These are phyloP conservation scores for Talaromyces sp. DNA, from an alignment of 2,329 filamentous ascomycete genomes.

Conservation along the genomic window DNA sequence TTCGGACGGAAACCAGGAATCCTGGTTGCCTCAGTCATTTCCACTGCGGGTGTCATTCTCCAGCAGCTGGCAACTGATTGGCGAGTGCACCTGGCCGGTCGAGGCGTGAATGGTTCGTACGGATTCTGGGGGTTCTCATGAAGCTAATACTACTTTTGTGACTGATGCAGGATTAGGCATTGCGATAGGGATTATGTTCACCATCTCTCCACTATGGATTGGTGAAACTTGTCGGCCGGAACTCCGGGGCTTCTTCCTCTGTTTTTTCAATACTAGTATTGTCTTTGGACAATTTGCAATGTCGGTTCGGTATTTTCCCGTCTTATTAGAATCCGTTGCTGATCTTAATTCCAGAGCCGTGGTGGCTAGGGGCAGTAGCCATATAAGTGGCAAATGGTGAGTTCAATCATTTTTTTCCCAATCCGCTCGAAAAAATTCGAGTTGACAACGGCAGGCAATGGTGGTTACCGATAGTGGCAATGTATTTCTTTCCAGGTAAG, in stretches of 20 bases:
- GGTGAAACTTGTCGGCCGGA: constrained; percentile 40
- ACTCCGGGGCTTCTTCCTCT: constrained; percentile 41
- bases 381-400: background rate
- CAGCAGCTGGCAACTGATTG: constrained; percentile 33
- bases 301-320: background rate
- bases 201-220: constrained; percentile 41
- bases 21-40: constrained; percentile 30
- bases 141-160: background rate
- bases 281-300: constrained; percentile 37
- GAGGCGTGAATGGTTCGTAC: constrained; percentile 20
- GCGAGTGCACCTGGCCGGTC: constrained; percentile 31
- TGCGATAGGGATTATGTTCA: constrained; percentile 40
- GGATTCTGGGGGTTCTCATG: background rate
- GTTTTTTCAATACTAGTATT: constrained; percentile 40
- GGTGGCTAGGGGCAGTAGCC: background rate
- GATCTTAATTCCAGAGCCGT: background rate
- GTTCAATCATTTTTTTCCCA: background rate
- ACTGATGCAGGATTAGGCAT: constrained; percentile 24
- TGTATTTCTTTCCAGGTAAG: constrained; percentile 34
- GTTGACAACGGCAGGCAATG: constrained; percentile 29
- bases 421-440: background rate
- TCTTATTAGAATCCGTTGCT: background rate
- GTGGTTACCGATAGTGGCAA: constrained; percentile 32
- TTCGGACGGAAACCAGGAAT: constrained; percentile 34
- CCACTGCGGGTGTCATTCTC: constrained; percentile 31